Evolutionary conservation across 352 stramenopile species (phyloP).

Genomic region (Phytopythium vexans): DNA sequence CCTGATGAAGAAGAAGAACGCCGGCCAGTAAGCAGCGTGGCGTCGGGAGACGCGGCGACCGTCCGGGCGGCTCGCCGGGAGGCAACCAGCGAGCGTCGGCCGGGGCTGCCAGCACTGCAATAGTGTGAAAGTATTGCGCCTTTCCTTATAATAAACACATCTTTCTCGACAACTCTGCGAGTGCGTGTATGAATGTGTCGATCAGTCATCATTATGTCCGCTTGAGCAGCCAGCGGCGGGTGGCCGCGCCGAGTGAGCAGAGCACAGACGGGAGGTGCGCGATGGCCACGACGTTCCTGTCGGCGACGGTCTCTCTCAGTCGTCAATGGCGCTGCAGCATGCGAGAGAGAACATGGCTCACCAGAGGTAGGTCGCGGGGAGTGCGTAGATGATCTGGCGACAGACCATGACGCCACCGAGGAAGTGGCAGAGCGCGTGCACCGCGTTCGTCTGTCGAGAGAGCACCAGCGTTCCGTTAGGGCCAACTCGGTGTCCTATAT

Average conservation of each 20-base stretch:
- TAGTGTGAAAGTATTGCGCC: slow-evolving; percentile 38
- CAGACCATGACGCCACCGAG: slow-evolving; percentile 59
- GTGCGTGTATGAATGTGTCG: neutral
- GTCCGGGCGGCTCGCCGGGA: neutral
- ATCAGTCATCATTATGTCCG: slow-evolving; percentile 15
- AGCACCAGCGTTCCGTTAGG: neutral
- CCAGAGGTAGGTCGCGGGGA: slow-evolving; percentile 45
- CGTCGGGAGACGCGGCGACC: neutral
- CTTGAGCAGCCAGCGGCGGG: slow-evolving; percentile 27
- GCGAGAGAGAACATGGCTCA: slow-evolving; percentile 5
- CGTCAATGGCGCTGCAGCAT: neutral
- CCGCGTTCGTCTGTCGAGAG: slow-evolving; percentile 37
- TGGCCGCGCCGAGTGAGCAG: slow-evolving; percentile 26
- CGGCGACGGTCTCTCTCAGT: neutral
- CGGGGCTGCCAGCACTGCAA: slow-evolving; percentile 8
- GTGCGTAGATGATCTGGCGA: slow-evolving; percentile 39
- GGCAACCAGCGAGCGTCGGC: neutral
- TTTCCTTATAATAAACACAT: slow-evolving; percentile 33
- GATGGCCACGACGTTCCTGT: slow-evolving; percentile 33
- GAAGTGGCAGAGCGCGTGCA: slow-evolving; percentile 60
- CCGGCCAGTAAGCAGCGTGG: slow-evolving; percentile 4
- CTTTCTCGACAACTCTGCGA: neutral
- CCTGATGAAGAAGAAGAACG: slow-evolving; percentile 92
- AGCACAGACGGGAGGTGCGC: slow-evolving; percentile 25
- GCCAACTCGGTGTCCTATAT: no score